Evolutionary conservation across 345 rosid species (phyloP), one percentile per base, ranked within the genome.

Genomic region (Brassica incana): DNA sequence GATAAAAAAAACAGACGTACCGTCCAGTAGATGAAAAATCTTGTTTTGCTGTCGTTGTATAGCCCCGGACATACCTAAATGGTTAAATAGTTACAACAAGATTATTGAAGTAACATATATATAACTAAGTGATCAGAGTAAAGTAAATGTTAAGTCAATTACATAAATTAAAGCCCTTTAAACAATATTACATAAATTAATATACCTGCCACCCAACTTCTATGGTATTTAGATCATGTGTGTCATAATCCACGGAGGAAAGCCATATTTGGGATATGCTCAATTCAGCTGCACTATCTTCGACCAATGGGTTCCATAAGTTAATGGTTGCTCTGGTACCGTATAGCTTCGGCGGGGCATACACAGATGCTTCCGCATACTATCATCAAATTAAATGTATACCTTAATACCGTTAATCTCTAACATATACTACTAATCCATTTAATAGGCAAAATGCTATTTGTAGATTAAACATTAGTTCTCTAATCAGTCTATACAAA

Each of bases 201-300:
- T 64, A 6, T 23, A 69, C 72, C 61, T 69, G 43, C 63, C 73
- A 69, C 16, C 62, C 73, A 1, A 69, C 73, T 16, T 69, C 63
- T 0, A 52, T 69, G 0, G 62, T 29, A 1, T 69, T 69, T 5
- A 52, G 63, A 15, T 50, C 43, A 5, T 52, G 8, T 0, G 8
- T 70, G 0, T 16, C 11, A 15, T 8, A 52, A 1, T 16, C 16
- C 12, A 10, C 32, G 1, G 45, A 5, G 16, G 2, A 8, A 9
- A 70, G 36, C 75, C 65, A 71, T 6, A 20, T 58, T 7, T 58
- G 74, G 0, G 74, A 52, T 1, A 58, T 33, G 65, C 14, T 33
- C 5, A 35, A 1, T n/a, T 71, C 33, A 0, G 0, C 12, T 71
- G 60, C 6, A 33, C 0, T 35, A 14, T 32, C 9, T 56, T 71